Conservation (phyloP, 73 alveolate species). For the Paramecium sexaurelia region DNA sequence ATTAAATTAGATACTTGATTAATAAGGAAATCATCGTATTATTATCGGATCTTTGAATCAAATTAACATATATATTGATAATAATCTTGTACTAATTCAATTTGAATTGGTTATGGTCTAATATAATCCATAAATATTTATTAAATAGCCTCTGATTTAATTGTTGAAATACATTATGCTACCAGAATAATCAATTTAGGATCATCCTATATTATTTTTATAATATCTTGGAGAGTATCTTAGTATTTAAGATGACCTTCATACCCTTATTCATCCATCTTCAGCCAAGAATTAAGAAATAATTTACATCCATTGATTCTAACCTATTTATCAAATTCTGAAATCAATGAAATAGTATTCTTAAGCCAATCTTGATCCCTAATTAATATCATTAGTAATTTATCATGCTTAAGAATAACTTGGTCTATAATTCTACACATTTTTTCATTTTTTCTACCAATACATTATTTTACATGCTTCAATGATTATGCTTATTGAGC, state of each 20-base stretch:
- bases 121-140: background rate
- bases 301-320: background rate
- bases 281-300: background rate
- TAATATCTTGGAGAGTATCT: background rate
- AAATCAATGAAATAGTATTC: background rate
- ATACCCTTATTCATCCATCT: slow-evolving; percentile 24
- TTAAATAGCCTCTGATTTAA: background rate
- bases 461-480: background rate
- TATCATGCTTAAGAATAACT: background rate
- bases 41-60: background rate
- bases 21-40: background rate
- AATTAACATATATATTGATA: background rate
- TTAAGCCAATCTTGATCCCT: background rate
- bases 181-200: background rate
- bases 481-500: background rate
- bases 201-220: background rate
- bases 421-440: background rate
- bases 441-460: background rate
- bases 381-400: background rate
- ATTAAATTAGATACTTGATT: background rate
- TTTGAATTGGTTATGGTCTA: background rate
- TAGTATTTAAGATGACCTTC: background rate
- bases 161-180: background rate
- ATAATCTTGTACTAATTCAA: background rate
- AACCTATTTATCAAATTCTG: background rate